These are phyloP conservation scores for Furcasterigmium furcatum DNA, from an alignment of 2,329 filamentous ascomycete genomes.

Conservation along the genomic window DNA sequence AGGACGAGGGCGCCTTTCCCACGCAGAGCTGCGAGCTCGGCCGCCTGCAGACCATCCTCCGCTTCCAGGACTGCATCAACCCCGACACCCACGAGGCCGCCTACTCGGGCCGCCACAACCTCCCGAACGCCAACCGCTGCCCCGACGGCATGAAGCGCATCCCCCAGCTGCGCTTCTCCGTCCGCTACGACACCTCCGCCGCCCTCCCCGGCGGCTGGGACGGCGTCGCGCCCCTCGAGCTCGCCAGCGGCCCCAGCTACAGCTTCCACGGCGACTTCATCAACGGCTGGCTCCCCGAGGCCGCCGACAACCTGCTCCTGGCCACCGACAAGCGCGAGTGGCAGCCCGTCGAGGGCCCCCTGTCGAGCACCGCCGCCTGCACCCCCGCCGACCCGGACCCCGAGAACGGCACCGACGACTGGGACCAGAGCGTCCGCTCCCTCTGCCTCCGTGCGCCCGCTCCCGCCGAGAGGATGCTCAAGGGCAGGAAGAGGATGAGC, in stretches of 20 bases:
- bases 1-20: conserved; percentile 22
- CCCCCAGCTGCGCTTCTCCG: conserved; percentile 42
- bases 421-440: conserved; percentile 19
- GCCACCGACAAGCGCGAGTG: conserved; percentile 32
- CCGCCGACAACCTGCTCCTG: conserved; percentile 34
- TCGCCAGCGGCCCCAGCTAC: conserved; percentile 35
- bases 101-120: conserved; percentile 14
- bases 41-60: conserved; percentile 16
- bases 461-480: too few species aligned
- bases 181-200: conserved; percentile 41
- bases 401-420: conserved; percentile 33
- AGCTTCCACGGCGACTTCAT: conserved; percentile 45
- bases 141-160: conserved; percentile 40
- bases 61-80: conserved; percentile 20
- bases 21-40: conserved; percentile 20
- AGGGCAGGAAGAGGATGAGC: too few species aligned
- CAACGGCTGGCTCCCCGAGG: conserved; percentile 40
- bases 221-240: conserved; percentile 37
- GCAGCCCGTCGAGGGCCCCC: conserved; percentile 23
- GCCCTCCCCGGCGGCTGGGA: conserved; percentile 39
- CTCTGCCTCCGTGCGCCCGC: too few species aligned
- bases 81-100: conserved; percentile 16
- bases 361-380: conserved; percentile 19
- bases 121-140: conserved; percentile 27
- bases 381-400: conserved; percentile 33